A percentile compares a stretch with the other conserved stretches of the same genome.
phyloP scores from a whole-genome alignment of 495 filamentous ascomycete genomes.

The Bacidia rubella region DNA sequence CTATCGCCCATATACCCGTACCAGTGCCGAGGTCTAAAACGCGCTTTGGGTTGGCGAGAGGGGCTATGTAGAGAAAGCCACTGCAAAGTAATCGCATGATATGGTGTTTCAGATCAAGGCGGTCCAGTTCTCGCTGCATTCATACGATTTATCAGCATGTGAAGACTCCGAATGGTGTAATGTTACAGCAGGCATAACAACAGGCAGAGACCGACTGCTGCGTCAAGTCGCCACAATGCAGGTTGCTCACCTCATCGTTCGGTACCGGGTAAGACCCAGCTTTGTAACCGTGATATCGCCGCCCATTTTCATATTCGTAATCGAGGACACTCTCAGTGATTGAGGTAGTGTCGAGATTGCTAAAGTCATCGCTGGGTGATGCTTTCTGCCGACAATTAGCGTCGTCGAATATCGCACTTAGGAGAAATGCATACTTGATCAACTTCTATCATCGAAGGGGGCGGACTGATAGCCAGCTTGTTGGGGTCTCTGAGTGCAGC shows the following conservation, averaged over 20 bases:
- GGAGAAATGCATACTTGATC: slow-evolving; percentile 8
- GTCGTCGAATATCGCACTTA: background rate
- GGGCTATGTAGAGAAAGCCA: slow-evolving; percentile 43
- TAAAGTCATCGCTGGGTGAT: slow-evolving; percentile 11
- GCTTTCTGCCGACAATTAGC: slow-evolving; percentile 11
- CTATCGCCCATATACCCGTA: slow-evolving; percentile 62
- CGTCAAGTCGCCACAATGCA: background rate
- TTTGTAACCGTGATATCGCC: slow-evolving; percentile 44
- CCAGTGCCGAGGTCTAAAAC: slow-evolving; percentile 59
- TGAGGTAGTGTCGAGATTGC: slow-evolving; percentile 19
- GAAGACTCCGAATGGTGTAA: background rate
- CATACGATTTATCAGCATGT: background rate
- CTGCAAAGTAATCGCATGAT: slow-evolving; percentile 41
- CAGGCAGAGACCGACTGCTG: background rate
- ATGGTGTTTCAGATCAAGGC: slow-evolving; percentile 47
- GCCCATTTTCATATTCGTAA: slow-evolving; percentile 41
- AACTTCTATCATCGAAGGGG: slow-evolving; percentile 15
- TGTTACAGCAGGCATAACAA: too few relatives aligned
- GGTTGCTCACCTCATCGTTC: slow-evolving; percentile 34
- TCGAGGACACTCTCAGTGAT: slow-evolving; percentile 37
- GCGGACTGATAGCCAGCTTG: slow-evolving; percentile 10
- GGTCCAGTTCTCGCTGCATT: slow-evolving; percentile 32
- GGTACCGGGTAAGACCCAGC: slow-evolving; percentile 45
- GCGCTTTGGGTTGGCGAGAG: slow-evolving; percentile 37
- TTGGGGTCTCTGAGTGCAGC: slow-evolving; percentile 3